phyloP scores from a whole-genome alignment of 164 flowering plant genomes.

The Amborella trichopoda region DNA sequence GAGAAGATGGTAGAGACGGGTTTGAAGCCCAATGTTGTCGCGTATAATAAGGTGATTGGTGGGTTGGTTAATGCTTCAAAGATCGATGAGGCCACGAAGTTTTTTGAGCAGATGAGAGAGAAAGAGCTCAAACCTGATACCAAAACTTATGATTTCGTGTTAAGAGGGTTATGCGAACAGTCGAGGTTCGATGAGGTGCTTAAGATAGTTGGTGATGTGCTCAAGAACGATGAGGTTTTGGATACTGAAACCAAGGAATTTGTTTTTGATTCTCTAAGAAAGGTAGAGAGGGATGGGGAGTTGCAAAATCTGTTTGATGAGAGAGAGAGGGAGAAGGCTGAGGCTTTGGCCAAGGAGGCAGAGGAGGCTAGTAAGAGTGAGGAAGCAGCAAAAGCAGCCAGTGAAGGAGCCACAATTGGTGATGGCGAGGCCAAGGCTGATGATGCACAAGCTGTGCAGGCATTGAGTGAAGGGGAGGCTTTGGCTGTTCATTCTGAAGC shows the following conservation, averaged over 20 bases:
- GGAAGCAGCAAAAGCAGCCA: constrained; percentile 11
- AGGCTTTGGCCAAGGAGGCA: constrained; percentile 33
- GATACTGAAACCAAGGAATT: constrained; percentile 50
- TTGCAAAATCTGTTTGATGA: constrained; percentile 58
- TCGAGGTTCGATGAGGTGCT: constrained; percentile 68
- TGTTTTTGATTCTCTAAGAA: constrained; percentile 48
- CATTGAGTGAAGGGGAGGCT: too few species aligned
- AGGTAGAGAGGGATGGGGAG: constrained; percentile 75
- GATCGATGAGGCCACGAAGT: constrained; percentile 67
- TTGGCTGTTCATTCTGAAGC: too few species aligned
- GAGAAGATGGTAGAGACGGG: constrained; percentile 64
- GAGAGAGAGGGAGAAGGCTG: constrained; percentile 59
- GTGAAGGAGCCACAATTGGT: too few species aligned
- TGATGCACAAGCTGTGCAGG: too few species aligned
- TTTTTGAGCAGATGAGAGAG: constrained; percentile 71
- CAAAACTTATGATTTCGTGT: constrained; percentile 45
- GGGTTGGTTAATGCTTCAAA: constrained; percentile 55
- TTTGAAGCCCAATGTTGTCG: constrained; percentile 61
- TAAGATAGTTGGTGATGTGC: constrained; percentile 34
- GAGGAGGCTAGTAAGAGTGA: constrained; percentile 41
- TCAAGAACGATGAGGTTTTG: constrained; percentile 47
- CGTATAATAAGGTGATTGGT: constrained; percentile 49
- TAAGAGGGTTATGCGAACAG: constrained; percentile 46
- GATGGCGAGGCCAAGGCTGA: too few species aligned
- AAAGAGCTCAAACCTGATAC: constrained; percentile 57